phyloP scores from a whole-genome alignment of 495 filamentous ascomycete genomes.

The Hyaloscypha hepaticicola region DNA sequence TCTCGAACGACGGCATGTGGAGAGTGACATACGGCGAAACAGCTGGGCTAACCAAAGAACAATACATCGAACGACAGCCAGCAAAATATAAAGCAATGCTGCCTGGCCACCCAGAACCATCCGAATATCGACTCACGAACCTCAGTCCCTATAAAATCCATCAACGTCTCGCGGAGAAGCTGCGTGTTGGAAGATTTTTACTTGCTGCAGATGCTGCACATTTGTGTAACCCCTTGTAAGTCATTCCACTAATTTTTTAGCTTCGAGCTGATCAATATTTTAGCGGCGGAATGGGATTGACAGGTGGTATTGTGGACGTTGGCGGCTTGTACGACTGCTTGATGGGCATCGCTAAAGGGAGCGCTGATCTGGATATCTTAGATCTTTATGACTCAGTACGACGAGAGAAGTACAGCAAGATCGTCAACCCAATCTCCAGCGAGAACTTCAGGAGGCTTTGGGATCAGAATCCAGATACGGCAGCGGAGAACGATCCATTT shows the following conservation, averaged over 20 bases:
- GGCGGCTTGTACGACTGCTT: slow-evolving; percentile 58
- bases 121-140: slow-evolving; percentile 52
- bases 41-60: slow-evolving; percentile 47
- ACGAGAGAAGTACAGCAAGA: slow-evolving; percentile 51
- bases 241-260: neutral
- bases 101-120: slow-evolving; percentile 56
- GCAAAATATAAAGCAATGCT: slow-evolving; percentile 52
- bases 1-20: slow-evolving; percentile 55
- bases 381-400: slow-evolving; percentile 56
- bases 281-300: slow-evolving; percentile 56
- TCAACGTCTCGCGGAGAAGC: slow-evolving; percentile 54
- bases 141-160: slow-evolving; percentile 60
- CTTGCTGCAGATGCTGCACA: slow-evolving; percentile 61
- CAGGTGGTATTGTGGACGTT: slow-evolving; percentile 59
- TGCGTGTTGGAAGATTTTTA: slow-evolving; percentile 55
- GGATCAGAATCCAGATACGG: slow-evolving; percentile 37
- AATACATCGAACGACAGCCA: slow-evolving; percentile 52
- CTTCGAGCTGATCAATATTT: no score
- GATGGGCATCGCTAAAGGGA: slow-evolving; percentile 52
- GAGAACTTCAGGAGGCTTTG: slow-evolving; percentile 47
- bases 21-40: slow-evolving; percentile 58
- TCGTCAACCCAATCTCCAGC: slow-evolving; percentile 55
- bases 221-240: slow-evolving; percentile 47
- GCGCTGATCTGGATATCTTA: slow-evolving; percentile 54
- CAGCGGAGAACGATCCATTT: slow-evolving; percentile 39